Conservation (phyloP, 2,329 filamentous ascomycete genomes). For the Fusarium sarcochroum region DNA sequence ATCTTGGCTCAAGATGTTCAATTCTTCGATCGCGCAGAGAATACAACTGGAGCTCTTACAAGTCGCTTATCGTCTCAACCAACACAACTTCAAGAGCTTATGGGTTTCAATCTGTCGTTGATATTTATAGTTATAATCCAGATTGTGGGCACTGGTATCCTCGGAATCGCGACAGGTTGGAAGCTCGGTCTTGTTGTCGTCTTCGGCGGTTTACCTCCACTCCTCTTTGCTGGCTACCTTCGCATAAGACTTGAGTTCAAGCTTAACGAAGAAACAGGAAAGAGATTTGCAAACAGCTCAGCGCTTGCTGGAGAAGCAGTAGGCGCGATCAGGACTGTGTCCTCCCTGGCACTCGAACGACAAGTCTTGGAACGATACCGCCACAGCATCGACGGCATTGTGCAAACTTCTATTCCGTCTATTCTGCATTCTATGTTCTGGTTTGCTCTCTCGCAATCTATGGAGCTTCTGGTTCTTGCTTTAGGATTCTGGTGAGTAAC, state of each 20-base stretch:
- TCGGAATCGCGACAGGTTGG: slow-evolving; percentile 62
- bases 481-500: slow-evolving; percentile 56
- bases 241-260: slow-evolving; percentile 57
- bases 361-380: slow-evolving; percentile 49
- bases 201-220: slow-evolving; percentile 56
- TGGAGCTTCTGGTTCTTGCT: slow-evolving; percentile 55
- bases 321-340: slow-evolving; percentile 56
- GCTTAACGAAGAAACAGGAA: slow-evolving; percentile 53
- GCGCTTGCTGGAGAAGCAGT: slow-evolving; percentile 59
- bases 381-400: slow-evolving; percentile 3
- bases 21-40: slow-evolving; percentile 59
- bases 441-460: slow-evolving; percentile 54
- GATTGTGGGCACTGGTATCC: slow-evolving; percentile 54
- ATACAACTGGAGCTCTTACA: slow-evolving; percentile 55
- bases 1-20: slow-evolving; percentile 52
- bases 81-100: slow-evolving; percentile 56
- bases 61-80: slow-evolving; percentile 54
- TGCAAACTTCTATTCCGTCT: too few relatives aligned
- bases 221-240: slow-evolving; percentile 54
- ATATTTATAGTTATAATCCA: slow-evolving; percentile 55
- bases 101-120: slow-evolving; percentile 58
- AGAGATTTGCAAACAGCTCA: slow-evolving; percentile 51
- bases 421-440: slow-evolving; percentile 52
- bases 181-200: slow-evolving; percentile 63
- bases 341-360: slow-evolving; percentile 58